phyloP scores from a whole-genome alignment of 78 protist genomes.

The Guillardia theta region DNA sequence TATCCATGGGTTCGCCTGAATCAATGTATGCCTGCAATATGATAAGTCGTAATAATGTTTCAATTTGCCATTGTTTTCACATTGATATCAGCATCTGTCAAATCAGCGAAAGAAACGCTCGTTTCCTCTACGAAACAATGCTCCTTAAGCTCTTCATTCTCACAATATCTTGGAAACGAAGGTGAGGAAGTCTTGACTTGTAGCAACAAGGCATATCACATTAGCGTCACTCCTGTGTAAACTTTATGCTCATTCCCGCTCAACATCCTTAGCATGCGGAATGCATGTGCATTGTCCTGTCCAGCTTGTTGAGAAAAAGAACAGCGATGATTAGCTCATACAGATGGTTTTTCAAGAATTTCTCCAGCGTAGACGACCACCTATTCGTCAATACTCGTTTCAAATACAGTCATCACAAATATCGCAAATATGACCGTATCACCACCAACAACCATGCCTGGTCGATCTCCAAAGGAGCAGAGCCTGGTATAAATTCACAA shows the following conservation, averaged over 20 bases:
- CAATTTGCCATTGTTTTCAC: background rate
- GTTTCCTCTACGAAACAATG: background rate
- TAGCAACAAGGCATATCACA: background rate
- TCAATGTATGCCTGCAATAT: constrained; percentile 37
- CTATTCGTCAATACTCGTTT: background rate
- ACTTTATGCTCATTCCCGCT: too few relatives aligned
- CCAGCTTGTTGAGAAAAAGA: background rate
- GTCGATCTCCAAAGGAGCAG: background rate
- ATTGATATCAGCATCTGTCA: background rate
- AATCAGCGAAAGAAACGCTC: background rate
- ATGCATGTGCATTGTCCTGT: too few relatives aligned
- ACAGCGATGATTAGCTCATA: background rate
- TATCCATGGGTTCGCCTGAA: constrained; percentile 51
- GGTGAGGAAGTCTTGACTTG: background rate
- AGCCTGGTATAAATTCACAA: too few relatives aligned
- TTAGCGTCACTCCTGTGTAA: too few relatives aligned
- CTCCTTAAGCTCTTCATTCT: background rate
- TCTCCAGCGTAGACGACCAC: constrained; percentile 10
- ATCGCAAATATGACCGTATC: constrained; percentile 31
- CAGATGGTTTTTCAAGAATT: constrained; percentile 47
- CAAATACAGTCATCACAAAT: background rate
- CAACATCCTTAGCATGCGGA: too few relatives aligned
- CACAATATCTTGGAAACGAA: background rate
- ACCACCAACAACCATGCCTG: constrained; percentile 24
- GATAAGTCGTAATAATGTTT: too few relatives aligned